Evolutionary conservation across 257 asterid species (phyloP).

Genomic region (Nicotiana benthamiana): DNA sequence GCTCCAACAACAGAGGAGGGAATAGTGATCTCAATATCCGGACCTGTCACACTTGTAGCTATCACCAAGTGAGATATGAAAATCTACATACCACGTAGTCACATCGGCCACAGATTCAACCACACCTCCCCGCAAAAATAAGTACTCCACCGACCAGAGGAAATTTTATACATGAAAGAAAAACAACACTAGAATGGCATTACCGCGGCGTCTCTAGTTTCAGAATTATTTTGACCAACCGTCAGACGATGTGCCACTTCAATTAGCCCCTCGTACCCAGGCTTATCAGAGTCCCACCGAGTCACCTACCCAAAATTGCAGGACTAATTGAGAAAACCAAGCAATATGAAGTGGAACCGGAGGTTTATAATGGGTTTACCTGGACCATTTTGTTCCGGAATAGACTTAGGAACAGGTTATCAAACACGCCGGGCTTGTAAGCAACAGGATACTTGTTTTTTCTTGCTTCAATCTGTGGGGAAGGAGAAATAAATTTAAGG

Average conservation of each 20-base stretch:
- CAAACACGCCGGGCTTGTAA: slow-evolving; percentile 44
- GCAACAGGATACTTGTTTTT: slow-evolving; percentile 24
- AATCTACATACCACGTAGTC: background rate
- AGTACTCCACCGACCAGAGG: background rate
- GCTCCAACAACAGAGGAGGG: slow-evolving; percentile 57
- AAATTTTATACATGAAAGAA: background rate
- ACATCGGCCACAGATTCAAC: background rate
- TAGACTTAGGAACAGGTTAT: slow-evolving; percentile 44
- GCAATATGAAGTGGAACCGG: background rate
- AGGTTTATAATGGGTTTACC: slow-evolving; percentile 19
- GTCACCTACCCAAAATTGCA: slow-evolving; percentile 35
- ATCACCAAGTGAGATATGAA: background rate
- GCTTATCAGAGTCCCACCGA: slow-evolving; percentile 80
- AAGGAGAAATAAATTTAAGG: background rate
- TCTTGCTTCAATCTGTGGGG: slow-evolving; percentile 27
- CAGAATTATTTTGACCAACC: slow-evolving; percentile 59
- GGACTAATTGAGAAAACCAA: background rate
- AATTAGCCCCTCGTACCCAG: slow-evolving; percentile 76
- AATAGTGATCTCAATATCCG: slow-evolving; percentile 57
- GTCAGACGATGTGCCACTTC: slow-evolving; percentile 70
- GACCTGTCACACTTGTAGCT: slow-evolving; percentile 31
- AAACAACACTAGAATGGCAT: background rate
- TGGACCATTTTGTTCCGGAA: slow-evolving; percentile 73
- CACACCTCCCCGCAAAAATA: background rate
- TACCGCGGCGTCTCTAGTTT: slow-evolving; percentile 68